Base-by-base conservation (phyloP, 1,284 basidiomycete genomes). In the Stygiomarasmius scandens region DNA sequence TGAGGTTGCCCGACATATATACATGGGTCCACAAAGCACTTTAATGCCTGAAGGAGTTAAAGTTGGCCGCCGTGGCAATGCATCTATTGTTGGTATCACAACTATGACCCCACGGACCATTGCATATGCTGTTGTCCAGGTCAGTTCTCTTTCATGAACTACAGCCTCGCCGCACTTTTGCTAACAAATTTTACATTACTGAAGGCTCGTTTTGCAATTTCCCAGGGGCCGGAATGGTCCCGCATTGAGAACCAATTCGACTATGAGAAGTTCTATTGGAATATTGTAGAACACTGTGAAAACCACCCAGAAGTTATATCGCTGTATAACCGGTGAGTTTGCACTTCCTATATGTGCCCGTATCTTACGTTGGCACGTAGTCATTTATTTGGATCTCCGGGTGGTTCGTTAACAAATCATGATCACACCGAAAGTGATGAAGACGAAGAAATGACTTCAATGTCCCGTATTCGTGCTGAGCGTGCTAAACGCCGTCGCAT, bases 181-280 rank as follows among this genome's bases (percentile, higher is more conserved):
- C 6, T 45, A 45, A 19, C 44, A 9, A 19, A 45, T 19, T 8
- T 23, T 45, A 10, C 8, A 44, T 9, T 44, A 11, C 44, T 32
- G 1, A 48, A 65, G 63, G 50, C 58, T 14, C 58, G 34, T 10
- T 67, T 66, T 57, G 48, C 61, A 0, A 22, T 67, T 10, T 58
- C 62, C 3, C 58, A 57, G 4, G 48, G 47, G 1, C 19, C 46
- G 19, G 27, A 46, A 4, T 67, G 64, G 64, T 29, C 38, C 14
- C 20, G 46, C 10, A 27, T 51, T 24, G 59, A 63, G 46, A 58
- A 49, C n/a, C 5, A 12, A 0, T 67, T 67, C 41, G 55, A 64
- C 49, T 67, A 67, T 45, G 4, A 54, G 3, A 25, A 58, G 16
- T 67, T 67, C 43, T 66, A 63, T 34, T 66, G 63, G 63, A 60